Evolutionary conservation across 306 rosid genomes (phyloP), one percentile per base, ranked within the genome.

Genomic region (Fragaria nilgerrensis): DNA sequence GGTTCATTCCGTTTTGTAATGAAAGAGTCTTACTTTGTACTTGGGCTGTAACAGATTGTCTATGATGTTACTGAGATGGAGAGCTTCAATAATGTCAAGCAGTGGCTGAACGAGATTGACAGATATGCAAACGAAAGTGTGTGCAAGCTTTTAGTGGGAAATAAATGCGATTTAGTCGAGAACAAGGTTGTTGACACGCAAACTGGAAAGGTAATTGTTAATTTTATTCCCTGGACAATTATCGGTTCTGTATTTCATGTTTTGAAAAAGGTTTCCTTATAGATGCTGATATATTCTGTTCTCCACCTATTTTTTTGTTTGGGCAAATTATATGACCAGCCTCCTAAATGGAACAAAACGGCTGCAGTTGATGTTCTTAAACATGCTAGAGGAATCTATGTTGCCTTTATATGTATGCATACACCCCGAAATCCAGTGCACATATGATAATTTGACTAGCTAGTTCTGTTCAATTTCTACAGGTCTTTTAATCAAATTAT

Each of bases 31-130:
- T 73, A 34, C 41, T 36, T 77, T 32, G 52, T 53, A 25, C 74
- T 77, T 83, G 74, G 36, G 76, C 72, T 86, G 85, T 76, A 66
- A 83, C 96, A 94, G 98, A 95, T 95, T 83, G 97, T 92, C 39
- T 95, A 95, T 84, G 98, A 95, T 82, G 98, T 95, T 73, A 90
- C 98, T 45, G 98, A 92, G 83, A 82, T 83, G 88, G 98, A 95
- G 82, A 92, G 96, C 88, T 95, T 95, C 90, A 90, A 95, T 89
- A 95, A 95, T 56, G 96, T 95, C 77, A 95, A 92, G 87, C 98
- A 92, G 85, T 95, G 98, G 98, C 77, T 95, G 86, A 87, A 87
- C 79, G 97, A 95, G 85, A 95, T 95, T 81, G 96, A 92, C 79
- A 88, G 98, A 84, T 95, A 92, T 78, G 98, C 98, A 27, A 95